These are phyloP conservation scores for Inga oerstediana DNA, from an alignment of 306 rosid genomes.

Conservation along the genomic window DNA sequence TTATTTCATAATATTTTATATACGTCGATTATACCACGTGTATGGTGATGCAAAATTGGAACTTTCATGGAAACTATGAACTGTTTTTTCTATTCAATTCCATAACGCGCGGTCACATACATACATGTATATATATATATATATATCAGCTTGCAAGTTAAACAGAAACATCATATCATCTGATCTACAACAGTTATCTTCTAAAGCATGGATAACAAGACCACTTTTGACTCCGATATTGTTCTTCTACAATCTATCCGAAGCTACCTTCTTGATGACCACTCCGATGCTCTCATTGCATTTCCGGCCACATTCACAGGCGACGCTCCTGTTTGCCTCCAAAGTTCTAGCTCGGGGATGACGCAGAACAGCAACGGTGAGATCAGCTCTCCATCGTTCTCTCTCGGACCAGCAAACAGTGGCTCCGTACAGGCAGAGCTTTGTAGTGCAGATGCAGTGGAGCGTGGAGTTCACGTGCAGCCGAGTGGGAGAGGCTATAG, in stretches of 20 bases:
- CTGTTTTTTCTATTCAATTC: neutral
- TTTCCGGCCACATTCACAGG: neutral
- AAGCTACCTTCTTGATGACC: neutral
- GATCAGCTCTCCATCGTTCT: neutral
- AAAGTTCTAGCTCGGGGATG: neutral
- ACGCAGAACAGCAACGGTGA: neutral
- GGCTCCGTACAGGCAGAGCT: neutral
- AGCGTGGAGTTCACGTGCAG: neutral
- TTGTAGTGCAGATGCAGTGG: neutral
- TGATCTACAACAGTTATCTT: neutral
- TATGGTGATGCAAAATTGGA: neutral
- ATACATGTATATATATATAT: too few species aligned
- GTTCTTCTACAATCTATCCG: neutral
- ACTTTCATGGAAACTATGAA: neutral
- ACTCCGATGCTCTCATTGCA: neutral
- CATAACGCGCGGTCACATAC: neutral
- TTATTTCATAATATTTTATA: neutral
- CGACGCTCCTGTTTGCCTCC: neutral
- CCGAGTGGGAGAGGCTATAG: constrained; percentile 24
- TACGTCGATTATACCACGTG: neutral
- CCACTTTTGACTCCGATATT: neutral
- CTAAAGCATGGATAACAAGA: neutral
- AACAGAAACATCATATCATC: neutral
- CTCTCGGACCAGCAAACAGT: neutral
- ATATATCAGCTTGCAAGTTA: neutral